Percentiles rank a stretch among this genome's conserved stretches.
phyloP scores from a whole-genome alignment of 805 yeast species.

The Ogataea trehaloabstinens region DNA sequence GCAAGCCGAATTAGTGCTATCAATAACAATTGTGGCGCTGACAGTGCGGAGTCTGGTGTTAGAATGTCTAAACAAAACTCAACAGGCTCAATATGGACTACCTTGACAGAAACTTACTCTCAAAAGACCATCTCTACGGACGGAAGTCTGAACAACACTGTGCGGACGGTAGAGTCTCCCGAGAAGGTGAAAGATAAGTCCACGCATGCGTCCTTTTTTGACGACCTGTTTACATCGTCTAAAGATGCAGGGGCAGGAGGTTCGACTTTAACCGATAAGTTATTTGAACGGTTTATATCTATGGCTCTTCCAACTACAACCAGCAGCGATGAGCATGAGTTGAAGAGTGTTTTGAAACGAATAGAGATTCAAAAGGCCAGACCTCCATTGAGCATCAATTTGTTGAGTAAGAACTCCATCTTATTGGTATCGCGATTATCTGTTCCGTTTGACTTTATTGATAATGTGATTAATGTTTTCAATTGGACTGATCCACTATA shows the following conservation, averaged over 20 bases:
- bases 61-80: slow-evolving; percentile 1
- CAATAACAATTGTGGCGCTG: too few relatives aligned
- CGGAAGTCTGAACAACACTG: neutral
- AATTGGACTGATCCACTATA: slow-evolving; percentile 64
- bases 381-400: slow-evolving; percentile 67
- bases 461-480: slow-evolving; percentile 51
- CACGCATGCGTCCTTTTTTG: slow-evolving; percentile 18
- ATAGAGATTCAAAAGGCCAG: slow-evolving; percentile 58
- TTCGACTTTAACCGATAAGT: slow-evolving; percentile 53
- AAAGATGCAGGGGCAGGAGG: slow-evolving; percentile 9
- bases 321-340: slow-evolving; percentile 38
- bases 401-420: slow-evolving; percentile 67
- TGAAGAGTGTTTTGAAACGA: slow-evolving; percentile 45
- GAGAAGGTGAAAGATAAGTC: slow-evolving; percentile 2
- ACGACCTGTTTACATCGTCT: slow-evolving; percentile 19
- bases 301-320: slow-evolving; percentile 70
- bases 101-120: slow-evolving; percentile 10
- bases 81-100: slow-evolving; percentile 13
- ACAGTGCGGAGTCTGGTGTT: too few relatives aligned
- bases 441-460: slow-evolving; percentile 58
- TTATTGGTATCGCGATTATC: slow-evolving; percentile 61
- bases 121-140: neutral
- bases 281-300: slow-evolving; percentile 67
- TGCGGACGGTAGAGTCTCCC: neutral
- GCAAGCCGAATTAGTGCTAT: too few relatives aligned